Percentiles rank a stretch among this genome's conserved stretches.
Conservation (phyloP, 306 rosid genomes). For the Medicago lupulina region DNA sequence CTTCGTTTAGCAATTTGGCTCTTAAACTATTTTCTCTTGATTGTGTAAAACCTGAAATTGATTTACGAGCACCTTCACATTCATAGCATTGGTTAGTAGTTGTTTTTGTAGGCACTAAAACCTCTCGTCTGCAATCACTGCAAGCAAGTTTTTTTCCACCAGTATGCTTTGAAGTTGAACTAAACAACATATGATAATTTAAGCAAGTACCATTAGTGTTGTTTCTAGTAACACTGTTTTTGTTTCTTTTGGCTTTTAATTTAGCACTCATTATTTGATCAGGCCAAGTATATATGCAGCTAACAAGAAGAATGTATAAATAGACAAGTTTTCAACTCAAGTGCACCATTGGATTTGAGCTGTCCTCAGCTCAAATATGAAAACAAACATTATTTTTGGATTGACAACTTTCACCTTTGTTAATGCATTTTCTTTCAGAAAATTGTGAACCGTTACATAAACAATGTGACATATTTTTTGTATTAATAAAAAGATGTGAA, state of each 20-base stretch:
- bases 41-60: slow-evolving; percentile 12
- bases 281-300: not conserved
- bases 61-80: slow-evolving; percentile 1
- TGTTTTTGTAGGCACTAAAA: not conserved
- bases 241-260: not conserved
- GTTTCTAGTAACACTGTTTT: slow-evolving; percentile 21
- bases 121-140: slow-evolving; percentile 18
- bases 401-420: not conserved
- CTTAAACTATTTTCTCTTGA: not conserved
- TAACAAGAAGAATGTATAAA: slow-evolving; percentile 4
- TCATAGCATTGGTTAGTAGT: slow-evolving; percentile 20
- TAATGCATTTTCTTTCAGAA: not conserved
- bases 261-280: slow-evolving; percentile 30
- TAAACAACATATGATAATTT: not conserved
- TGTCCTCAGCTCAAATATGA: not conserved
- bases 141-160: slow-evolving; percentile 23
- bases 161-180: slow-evolving; percentile 23
- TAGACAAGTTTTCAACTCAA: not conserved
- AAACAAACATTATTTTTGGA: not conserved
- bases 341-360: too few species aligned
- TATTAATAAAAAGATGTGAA: slow-evolving; percentile 9
- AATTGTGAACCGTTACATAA: slow-evolving; percentile 5
- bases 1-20: not conserved
- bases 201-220: not conserved
- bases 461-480: too few species aligned